These are phyloP conservation scores for Anastatica hierochuntica DNA, from an alignment of 345 rosid genomes.

Conservation along the genomic window DNA sequence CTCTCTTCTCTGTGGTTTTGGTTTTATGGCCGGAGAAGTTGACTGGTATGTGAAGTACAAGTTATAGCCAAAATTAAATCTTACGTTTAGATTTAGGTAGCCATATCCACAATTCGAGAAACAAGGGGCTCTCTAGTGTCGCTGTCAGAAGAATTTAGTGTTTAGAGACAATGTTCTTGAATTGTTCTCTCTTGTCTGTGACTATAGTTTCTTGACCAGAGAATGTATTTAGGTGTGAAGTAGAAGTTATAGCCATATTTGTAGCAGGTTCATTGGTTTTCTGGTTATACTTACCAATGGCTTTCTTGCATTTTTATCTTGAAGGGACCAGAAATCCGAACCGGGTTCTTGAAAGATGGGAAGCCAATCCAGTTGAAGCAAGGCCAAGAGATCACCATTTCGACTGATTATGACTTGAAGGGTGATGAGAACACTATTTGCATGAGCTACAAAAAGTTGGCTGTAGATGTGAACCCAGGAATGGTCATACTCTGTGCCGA, in stretches of 20 bases:
- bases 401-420: constrained; percentile 67
- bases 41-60: no score
- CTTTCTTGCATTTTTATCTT: constrained; percentile 2
- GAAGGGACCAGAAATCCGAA: constrained; percentile 80
- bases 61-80: no score
- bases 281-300: neutral
- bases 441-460: constrained; percentile 94
- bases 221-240: neutral
- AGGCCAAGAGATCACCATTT: constrained; percentile 76
- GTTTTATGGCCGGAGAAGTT: no score
- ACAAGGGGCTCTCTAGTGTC: no score
- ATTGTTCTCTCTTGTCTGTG: neutral
- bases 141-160: neutral
- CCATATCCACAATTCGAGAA: neutral
- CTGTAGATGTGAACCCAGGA: constrained; percentile 79
- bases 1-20: no score
- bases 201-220: neutral
- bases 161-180: constrained; percentile 1
- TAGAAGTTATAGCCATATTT: neutral
- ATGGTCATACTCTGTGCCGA: constrained; percentile 89
- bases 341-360: constrained; percentile 65
- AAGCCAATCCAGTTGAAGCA: constrained; percentile 56
- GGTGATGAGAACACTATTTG: constrained; percentile 65
- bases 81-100: neutral
- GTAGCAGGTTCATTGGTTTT: no score